These are phyloP conservation scores for Arthrobotrys pseudoclavata DNA, from an alignment of 2,329 filamentous ascomycete genomes.

Conservation along the genomic window DNA sequence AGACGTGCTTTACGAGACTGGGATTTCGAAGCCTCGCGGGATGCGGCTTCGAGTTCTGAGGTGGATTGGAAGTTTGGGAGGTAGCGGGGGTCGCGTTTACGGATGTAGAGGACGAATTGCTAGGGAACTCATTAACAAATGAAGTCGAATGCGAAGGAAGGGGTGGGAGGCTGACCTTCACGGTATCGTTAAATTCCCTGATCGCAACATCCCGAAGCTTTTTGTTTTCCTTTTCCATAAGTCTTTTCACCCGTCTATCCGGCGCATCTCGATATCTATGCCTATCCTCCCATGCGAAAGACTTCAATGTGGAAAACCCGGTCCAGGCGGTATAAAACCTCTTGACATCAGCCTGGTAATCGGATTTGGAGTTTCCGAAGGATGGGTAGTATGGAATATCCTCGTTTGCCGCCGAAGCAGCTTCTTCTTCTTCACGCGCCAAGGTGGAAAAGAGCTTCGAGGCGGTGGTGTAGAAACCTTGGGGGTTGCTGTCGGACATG, in stretches of 20 bases:
- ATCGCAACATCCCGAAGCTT: conserved; percentile 84
- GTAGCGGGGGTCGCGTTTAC: conserved; percentile 91
- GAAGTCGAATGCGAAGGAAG: neutral
- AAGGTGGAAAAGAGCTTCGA: conserved; percentile 83
- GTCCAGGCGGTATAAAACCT: conserved; percentile 86
- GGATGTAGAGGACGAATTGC: conserved; percentile 86
- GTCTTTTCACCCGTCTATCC: conserved; percentile 82
- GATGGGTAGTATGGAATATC: conserved; percentile 82
- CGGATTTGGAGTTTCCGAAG: conserved; percentile 83
- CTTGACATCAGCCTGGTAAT: conserved; percentile 81
- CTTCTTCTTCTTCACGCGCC: conserved; percentile 82
- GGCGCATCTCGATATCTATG: conserved; percentile 88
- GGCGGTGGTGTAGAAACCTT: conserved; percentile 87
- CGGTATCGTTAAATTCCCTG: conserved; percentile 91
- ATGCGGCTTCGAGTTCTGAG: conserved; percentile 80
- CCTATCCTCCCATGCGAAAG: conserved; percentile 89
- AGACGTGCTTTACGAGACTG: conserved; percentile 87
- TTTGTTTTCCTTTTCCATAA: conserved; percentile 97
- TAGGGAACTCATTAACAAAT: conserved; percentile 65
- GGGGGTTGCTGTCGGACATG: conserved; percentile 69
- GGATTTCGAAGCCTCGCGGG: conserved; percentile 82
- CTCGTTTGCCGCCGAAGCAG: conserved; percentile 77
- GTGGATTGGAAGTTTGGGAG: conserved; percentile 82
- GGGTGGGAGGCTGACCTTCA: conserved; percentile 66
- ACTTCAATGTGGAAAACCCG: conserved; percentile 85